These are phyloP conservation scores for Boletus calvinii DNA, from an alignment of 1,284 basidiomycete species.

Conservation along the genomic window DNA sequence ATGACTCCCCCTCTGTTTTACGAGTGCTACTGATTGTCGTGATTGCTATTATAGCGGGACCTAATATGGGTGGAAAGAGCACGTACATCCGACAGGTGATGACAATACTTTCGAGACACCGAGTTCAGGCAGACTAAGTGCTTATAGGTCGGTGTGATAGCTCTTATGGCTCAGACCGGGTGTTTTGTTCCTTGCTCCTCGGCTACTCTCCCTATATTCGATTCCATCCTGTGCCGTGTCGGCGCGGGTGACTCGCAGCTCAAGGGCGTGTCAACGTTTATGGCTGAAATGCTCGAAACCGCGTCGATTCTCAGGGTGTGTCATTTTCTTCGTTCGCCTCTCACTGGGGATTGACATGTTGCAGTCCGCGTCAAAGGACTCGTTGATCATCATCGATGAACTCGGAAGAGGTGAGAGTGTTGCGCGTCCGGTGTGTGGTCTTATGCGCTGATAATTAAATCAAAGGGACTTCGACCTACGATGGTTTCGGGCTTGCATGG, in stretches of 20 bases:
- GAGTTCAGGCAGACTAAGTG: slow-evolving; percentile 4
- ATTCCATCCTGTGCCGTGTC: slow-evolving; percentile 94
- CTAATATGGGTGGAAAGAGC: slow-evolving; percentile 96
- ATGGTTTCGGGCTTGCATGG: slow-evolving; percentile 98
- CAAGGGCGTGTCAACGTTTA: slow-evolving; percentile 98
- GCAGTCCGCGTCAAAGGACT: slow-evolving; percentile 89
- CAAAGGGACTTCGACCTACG: slow-evolving; percentile 93
- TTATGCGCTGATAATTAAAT: neutral
- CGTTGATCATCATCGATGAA: slow-evolving; percentile 97
- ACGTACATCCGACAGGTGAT: slow-evolving; percentile 83
- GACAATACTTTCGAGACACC: neutral
- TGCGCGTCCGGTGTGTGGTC: neutral
- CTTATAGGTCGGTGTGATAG: slow-evolving; percentile 83
- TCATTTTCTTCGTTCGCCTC: slow-evolving; percentile 17
- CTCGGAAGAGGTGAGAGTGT: slow-evolving; percentile 75
- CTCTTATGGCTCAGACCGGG: slow-evolving; percentile 93
- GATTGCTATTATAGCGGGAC: slow-evolving; percentile 60
- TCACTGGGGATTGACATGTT: neutral
- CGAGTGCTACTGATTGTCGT: slow-evolving; percentile 3
- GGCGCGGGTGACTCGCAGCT: slow-evolving; percentile 97
- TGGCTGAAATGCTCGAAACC: slow-evolving; percentile 99
- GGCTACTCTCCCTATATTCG: slow-evolving; percentile 89
- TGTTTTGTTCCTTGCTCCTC: slow-evolving; percentile 93
- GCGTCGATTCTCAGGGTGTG: slow-evolving; percentile 89
- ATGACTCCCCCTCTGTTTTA: slow-evolving; percentile 23